Base-by-base conservation (phyloP, 768 basidiomycete species). In the Boletus subparvulus region DNA sequence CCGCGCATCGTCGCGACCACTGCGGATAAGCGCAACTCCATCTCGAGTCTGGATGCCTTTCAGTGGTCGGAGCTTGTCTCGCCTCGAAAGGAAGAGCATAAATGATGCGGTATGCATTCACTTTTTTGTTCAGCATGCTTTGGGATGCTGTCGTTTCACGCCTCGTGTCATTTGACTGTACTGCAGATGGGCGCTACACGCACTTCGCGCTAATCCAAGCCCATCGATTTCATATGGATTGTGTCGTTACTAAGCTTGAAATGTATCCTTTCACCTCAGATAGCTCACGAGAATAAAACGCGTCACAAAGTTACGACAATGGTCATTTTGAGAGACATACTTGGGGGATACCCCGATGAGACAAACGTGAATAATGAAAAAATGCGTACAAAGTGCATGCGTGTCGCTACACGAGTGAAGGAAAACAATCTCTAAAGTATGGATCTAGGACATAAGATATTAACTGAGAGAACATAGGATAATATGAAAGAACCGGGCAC, bases 31-130 rank as follows among this genome's bases (percentile, higher is more conserved):
- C 71, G 69, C 44, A 68, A 59, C 53, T 71, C 70, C 30, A 62
- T 72, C 48, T 65, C 69, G 3, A 71, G 63, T 43, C 35, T 72
- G 52, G 71, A 72, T 28, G 67, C 67, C 21, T 71, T 72, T 48
- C 70, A 73, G 47, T 71, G 70, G 70, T 67, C 69, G 9, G 70
- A 71, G 50, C 62, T 69, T 4, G 70, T 71, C 45, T 61, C 71
- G 4, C 69, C 69, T 12, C 63, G 69, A 42, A 69, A 71, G 58
- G 67, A 70, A 51, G 67, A 69, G 42, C 45, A 69, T 33, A 54
- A 16, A 35, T 62, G 50, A 67, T 48, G 28, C 3, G 37, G 17
- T 48, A 40, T 58, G 28, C 41, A 7, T 39, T 12, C 28, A 17
- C 26, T 13, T 11, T 32, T 32, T 47, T 21, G 26, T 21, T 33